Evolutionary conservation across 2,329 filamentous ascomycete genomes (phyloP), one percentile per base, ranked within the genome.

Genomic region (Endothia cerciana): DNA sequence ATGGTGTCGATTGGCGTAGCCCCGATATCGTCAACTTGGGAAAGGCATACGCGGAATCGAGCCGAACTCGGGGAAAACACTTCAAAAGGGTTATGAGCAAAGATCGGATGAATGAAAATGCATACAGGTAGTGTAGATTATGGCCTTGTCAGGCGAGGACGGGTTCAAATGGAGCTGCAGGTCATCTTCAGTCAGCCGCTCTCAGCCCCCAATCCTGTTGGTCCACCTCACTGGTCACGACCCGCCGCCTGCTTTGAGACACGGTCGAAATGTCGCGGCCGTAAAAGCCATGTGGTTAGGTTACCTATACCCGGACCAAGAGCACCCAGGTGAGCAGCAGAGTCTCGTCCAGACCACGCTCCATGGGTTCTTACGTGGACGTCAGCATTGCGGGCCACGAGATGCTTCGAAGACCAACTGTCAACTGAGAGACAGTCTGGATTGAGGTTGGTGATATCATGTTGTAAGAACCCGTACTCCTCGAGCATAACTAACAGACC

Each of bases 151-250:
- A 36, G 28, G 19, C 30, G 30, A 55, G 28, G 28, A 36, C 17
- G 28, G 19, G 28, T 55, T 36, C 28, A n/a, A 55, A 55, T 10
- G 30, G 30, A 55, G 4, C 19, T 55, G 51, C 51, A 36, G 7
- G 51, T 36, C 51, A 55, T 55, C 51, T 36, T 55, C 51, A 19
- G 51, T 36, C 51, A 55, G 51, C 51, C 3, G 28, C 4, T 30
- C 13, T 55, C 51, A 55, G 51, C 51, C 51, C 51, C 30, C 47
- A 51, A 17, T 22, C 47, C 25, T 30, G 51, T 36, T n/a, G 30
- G 51, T 15, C 7, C 15, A 55, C 17, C 30, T 55, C 30, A 6
- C 51, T 55, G 51, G 51, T 28, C 51, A 25, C 51, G 51, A 15
- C 51, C 51, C 13, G 51, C 1, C 30, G 30, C 28, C 51, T 55